Base-by-base conservation (phyloP, 768 basidiomycete genomes). In the Agaricus sinodeliciosus region DNA sequence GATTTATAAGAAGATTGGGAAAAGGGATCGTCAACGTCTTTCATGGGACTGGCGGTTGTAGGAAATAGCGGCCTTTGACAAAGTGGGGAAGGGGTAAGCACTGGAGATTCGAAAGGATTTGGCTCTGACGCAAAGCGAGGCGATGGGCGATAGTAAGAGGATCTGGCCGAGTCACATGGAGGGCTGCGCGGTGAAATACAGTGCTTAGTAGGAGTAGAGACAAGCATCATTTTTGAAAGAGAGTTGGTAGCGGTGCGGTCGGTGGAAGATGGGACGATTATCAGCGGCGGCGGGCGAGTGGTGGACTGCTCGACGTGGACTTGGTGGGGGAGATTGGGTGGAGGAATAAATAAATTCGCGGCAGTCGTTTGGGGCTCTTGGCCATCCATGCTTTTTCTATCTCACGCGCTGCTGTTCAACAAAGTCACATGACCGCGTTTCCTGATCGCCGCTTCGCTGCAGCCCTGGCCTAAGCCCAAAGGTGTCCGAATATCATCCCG, bases 11-110 rank as follows among this genome's bases (percentile, higher is more conserved):
- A 77, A 31, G 79, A 81, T 51, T 77, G 74, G 7, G 77, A 69
- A 61, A 81, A 81, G 55, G 76, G 65, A 60, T 82, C 78, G 58
- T 82, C 78, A 49, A 65, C 57, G 58, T 77, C 74, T 37, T 66
- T 47, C 31, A 60, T 56, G 48, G 66, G 58, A 51, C 54, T 59
- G 31, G 54, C 57, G 25, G 58, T 49, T 54, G 60, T 62, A 4
- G 71, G 64, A 59, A 74, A 76, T 48, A 73, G 67, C 13, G 69
- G 67, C 9, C 68, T 69, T 57, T 73, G 72, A 48, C 78, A 72
- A 55, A 81, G 73, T 9, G 83, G 83, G 4, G 85, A 86, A 18
- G 85, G 81, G 1, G 82, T 80, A 44, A 80, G 72, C 78, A 84
- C 79, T 42, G 82, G 78, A 28, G 79, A 76, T 59, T 78, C 77